Evolutionary conservation across 495 filamentous ascomycete species (phyloP).

Genomic region (Talaromyces borbonicus): DNA sequence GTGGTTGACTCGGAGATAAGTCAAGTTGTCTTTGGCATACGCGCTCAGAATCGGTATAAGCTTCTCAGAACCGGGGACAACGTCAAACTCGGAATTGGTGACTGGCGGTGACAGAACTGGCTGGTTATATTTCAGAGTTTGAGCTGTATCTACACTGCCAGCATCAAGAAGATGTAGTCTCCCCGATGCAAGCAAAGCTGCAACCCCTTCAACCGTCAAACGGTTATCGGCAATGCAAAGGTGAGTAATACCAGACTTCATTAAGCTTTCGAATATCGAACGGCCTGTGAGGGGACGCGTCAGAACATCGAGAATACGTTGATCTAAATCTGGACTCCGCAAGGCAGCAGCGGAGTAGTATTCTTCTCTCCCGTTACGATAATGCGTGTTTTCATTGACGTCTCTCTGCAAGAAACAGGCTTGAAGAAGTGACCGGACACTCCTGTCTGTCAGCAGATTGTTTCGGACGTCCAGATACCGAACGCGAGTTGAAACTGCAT

Average conservation of each 20-base stretch:
- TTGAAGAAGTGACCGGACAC: slow-evolving; percentile 40
- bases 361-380: slow-evolving; percentile 10
- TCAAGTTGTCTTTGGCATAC: slow-evolving; percentile 35
- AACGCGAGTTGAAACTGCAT: slow-evolving; percentile 41
- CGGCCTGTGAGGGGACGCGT: slow-evolving; percentile 39
- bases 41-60: slow-evolving; percentile 41
- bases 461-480: slow-evolving; percentile 50
- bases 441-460: slow-evolving; percentile 49
- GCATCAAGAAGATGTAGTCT: slow-evolving; percentile 45
- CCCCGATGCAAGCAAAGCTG: slow-evolving; percentile 40
- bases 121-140: slow-evolving; percentile 14
- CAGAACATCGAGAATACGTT: slow-evolving; percentile 37
- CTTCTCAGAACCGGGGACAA: slow-evolving; percentile 43
- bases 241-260: slow-evolving; percentile 47
- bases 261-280: slow-evolving; percentile 43
- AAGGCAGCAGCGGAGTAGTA: slow-evolving; percentile 18
- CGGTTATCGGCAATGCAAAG: slow-evolving; percentile 50
- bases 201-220: slow-evolving; percentile 47
- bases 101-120: slow-evolving; percentile 11
- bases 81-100: slow-evolving; percentile 11
- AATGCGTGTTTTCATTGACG: neutral
- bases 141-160: slow-evolving; percentile 32
- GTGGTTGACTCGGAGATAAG: slow-evolving; percentile 48
- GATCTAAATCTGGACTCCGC: slow-evolving; percentile 37
- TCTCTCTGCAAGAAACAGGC: slow-evolving; percentile 33